These are phyloP conservation scores for Mytilinidion resinicola DNA, from an alignment of 495 filamentous ascomycete species.

Conservation along the genomic window DNA sequence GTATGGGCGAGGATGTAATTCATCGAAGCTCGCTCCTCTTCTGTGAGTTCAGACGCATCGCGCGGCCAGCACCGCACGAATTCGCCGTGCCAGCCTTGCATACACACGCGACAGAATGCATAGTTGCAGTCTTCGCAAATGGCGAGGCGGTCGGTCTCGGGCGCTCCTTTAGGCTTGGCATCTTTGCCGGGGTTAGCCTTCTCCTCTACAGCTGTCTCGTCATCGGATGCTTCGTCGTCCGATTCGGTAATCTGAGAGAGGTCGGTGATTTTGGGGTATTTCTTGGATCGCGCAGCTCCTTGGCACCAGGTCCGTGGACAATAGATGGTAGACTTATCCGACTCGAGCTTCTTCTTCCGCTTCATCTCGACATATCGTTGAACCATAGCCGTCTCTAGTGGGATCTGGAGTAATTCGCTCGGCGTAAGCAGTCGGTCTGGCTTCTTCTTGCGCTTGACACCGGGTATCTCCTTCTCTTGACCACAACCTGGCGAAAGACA, in stretches of 20 bases:
- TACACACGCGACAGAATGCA: constrained; percentile 77
- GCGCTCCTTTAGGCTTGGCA: neutral
- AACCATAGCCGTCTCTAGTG: constrained; percentile 63
- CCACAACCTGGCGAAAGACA: constrained; percentile 74
- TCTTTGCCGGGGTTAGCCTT: constrained; percentile 25
- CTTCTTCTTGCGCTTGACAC: constrained; percentile 38
- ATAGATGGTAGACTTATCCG: constrained; percentile 87
- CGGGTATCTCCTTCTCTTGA: constrained; percentile 42
- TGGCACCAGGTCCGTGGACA: constrained; percentile 94
- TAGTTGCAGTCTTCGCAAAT: constrained; percentile 88
- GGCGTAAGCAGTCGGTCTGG: constrained; percentile 66
- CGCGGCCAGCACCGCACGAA: constrained; percentile 56
- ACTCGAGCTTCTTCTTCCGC: constrained; percentile 84
- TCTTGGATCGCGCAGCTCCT: constrained; percentile 75
- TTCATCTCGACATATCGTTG: constrained; percentile 84
- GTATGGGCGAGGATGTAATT: constrained; percentile 77
- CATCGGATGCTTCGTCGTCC: constrained; percentile 32
- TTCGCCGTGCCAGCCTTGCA: constrained; percentile 84
- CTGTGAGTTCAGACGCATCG: constrained; percentile 58
- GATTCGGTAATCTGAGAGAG: constrained; percentile 40
- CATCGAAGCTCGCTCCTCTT: constrained; percentile 76
- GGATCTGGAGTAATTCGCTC: constrained; percentile 83
- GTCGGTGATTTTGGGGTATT: constrained; percentile 63
- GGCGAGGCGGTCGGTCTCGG: constrained; percentile 53
- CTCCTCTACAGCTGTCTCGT: neutral